Percentiles rank a stretch among this genome's conserved stretches.
Evolutionary conservation across 2,329 filamentous ascomycete genomes (phyloP).

Genomic region (Pseudopithomyces maydicus): DNA sequence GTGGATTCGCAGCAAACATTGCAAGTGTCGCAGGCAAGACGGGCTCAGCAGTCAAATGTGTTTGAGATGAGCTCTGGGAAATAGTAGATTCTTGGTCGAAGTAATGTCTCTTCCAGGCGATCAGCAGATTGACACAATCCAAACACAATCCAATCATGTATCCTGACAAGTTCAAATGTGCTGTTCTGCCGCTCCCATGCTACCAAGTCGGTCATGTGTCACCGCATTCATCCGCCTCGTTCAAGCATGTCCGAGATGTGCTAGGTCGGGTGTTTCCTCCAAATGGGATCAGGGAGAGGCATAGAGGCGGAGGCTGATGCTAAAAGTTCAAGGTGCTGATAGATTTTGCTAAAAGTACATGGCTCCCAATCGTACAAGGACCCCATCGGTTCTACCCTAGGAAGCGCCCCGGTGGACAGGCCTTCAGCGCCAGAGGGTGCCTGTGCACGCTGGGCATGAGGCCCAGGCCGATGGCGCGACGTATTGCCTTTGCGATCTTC

Average conservation of each 20-base stretch:
- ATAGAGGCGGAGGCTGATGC: too few relatives aligned
- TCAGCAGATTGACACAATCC: too few relatives aligned
- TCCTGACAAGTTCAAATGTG: too few relatives aligned
- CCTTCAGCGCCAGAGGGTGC: constrained; percentile 65
- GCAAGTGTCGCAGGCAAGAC: not conserved
- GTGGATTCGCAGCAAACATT: constrained; percentile 15
- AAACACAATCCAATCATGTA: too few relatives aligned
- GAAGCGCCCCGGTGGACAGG: constrained; percentile 28
- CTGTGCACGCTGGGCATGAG: constrained; percentile 89
- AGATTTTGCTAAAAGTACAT: not conserved
- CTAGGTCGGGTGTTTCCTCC: too few relatives aligned
- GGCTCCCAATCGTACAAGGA: not conserved
- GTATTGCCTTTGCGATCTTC: constrained; percentile 89
- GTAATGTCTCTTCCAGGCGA: too few relatives aligned
- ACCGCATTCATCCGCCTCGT: too few relatives aligned
- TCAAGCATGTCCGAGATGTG: too few relatives aligned
- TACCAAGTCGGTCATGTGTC: too few relatives aligned
- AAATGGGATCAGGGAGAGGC: too few relatives aligned
- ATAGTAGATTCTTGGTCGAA: not conserved
- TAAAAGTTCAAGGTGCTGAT: not conserved
- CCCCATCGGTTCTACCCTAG: constrained; percentile 10
- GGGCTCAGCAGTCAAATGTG: constrained; percentile 3
- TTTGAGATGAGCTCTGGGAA: constrained; percentile 20
- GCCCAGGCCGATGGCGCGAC: constrained; percentile 85
- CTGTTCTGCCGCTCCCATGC: too few relatives aligned